Evolutionary conservation across 208 protist genomes (phyloP).

Genomic region (Crithidia mellificae): DNA sequence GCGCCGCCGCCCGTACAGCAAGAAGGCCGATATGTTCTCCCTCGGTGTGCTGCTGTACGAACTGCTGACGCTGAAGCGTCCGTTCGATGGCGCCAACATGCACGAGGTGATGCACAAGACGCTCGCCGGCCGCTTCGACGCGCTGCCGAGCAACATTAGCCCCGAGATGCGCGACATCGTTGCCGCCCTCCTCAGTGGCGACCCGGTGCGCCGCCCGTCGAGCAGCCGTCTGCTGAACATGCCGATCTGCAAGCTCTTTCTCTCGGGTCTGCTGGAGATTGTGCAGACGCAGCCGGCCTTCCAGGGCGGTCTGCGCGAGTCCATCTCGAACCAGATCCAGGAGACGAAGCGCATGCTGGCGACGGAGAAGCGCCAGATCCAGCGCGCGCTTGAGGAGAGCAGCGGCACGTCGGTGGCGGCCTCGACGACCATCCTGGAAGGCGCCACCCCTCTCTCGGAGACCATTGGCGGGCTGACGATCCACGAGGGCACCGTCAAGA

Average conservation of each 20-base stretch:
- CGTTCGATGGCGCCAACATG: constrained; percentile 77
- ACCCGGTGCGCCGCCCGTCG: constrained; percentile 55
- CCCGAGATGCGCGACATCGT: constrained; percentile 70
- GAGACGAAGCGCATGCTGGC: constrained; percentile 60
- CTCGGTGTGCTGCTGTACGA: constrained; percentile 89
- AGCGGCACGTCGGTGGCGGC: constrained; percentile 40
- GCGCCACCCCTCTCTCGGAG: constrained; percentile 56
- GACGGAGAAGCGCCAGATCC: constrained; percentile 45
- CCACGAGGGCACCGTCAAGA: constrained; percentile 63
- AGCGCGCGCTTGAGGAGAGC: constrained; percentile 62
- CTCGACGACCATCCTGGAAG: constrained; percentile 69
- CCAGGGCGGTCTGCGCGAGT: constrained; percentile 56
- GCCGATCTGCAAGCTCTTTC: constrained; percentile 75
- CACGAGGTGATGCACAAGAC: constrained; percentile 79
- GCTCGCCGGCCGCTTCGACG: constrained; percentile 52
- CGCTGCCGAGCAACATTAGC: constrained; percentile 50
- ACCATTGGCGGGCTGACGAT: constrained; percentile 58
- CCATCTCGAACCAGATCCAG: constrained; percentile 62
- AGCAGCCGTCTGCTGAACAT: constrained; percentile 71
- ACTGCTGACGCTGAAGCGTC: constrained; percentile 79
- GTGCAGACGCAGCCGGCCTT: constrained; percentile 71
- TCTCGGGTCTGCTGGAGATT: constrained; percentile 77
- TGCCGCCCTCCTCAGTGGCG: constrained; percentile 49
- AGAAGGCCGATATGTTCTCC: constrained; percentile 93
- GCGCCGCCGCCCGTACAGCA: constrained; percentile 90